A percentile compares a stretch with the other conserved stretches of the same genome.
Conservation (phyloP, 352 stramenopile genomes). For the Pythium vanterpoolii region DNA sequence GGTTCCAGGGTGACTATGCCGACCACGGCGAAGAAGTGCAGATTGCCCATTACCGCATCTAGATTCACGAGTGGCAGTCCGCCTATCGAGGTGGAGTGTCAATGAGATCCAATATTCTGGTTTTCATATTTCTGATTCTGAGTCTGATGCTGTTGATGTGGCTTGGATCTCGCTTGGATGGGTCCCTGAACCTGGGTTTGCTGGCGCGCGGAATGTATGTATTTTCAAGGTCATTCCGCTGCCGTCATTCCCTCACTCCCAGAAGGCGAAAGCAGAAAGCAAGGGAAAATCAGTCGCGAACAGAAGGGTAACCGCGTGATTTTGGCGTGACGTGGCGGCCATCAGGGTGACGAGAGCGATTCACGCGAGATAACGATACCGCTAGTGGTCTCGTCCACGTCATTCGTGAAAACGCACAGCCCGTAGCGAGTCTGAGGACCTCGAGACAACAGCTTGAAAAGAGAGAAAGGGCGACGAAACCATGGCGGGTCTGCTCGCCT, state of each 20-base stretch:
- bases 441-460: not conserved
- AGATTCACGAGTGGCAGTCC: too few relatives aligned
- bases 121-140: not conserved
- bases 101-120: not conserved
- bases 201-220: conserved; percentile 1
- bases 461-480: not conserved
- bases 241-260: not conserved
- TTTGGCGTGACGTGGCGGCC: too few relatives aligned
- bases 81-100: too few relatives aligned
- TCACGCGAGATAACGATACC: not conserved
- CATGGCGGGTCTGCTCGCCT: conserved; percentile 23
- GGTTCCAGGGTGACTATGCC: conserved; percentile 90
- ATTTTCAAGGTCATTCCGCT: conserved; percentile 1
- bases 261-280: not conserved
- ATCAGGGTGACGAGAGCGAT: too few relatives aligned
- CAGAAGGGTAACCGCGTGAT: not conserved
- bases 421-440: not conserved
- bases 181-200: not conserved
- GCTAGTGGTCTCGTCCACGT: not conserved
- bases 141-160: not conserved
- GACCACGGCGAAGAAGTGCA: conserved; percentile 92
- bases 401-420: not conserved
- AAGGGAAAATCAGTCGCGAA: not conserved
- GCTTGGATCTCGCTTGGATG: too few relatives aligned
- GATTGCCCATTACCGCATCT: conserved; percentile 71